phyloP scores from a whole-genome alignment of 169 alveolate genomes.

The Cryptosporidium sp. region DNA sequence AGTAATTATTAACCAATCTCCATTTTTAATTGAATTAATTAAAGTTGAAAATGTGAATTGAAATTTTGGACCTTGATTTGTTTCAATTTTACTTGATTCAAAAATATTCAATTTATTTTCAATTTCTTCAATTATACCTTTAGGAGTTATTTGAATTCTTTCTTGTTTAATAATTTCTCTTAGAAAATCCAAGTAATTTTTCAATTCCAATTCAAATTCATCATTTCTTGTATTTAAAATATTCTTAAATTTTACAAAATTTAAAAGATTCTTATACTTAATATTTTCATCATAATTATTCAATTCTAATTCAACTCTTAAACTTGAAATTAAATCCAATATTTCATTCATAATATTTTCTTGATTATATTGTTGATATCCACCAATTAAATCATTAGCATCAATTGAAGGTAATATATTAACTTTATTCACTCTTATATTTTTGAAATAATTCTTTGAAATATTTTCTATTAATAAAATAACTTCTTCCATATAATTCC shows the following conservation, averaged over 20 bases:
- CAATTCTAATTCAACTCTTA: not conserved
- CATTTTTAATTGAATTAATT: conserved; percentile 89
- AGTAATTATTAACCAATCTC: conserved; percentile 92
- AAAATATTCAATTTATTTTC: not conserved
- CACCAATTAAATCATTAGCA: conserved; percentile 86
- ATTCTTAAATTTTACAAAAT: not conserved
- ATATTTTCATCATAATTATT: no score
- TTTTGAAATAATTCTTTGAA: conserved; percentile 13
- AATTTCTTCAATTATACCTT: not conserved
- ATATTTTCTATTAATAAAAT: conserved; percentile 9
- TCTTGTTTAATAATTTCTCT: no score
- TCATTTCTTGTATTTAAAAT: not conserved
- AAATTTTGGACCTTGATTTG: conserved; percentile 18
- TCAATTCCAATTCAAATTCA: not conserved
- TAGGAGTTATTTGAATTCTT: not conserved
- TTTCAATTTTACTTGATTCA: not conserved
- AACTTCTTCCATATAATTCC: conserved; percentile 1
- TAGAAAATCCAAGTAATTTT: not conserved
- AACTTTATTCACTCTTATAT: conserved; percentile 70
- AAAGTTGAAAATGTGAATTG: conserved; percentile 49
- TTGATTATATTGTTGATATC: conserved; percentile 82
- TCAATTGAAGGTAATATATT: conserved; percentile 84
- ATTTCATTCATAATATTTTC: conserved; percentile 34
- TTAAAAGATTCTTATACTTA: not conserved
- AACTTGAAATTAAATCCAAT: not conserved